phyloP scores from a whole-genome alignment of 2,329 filamentous ascomycete species.

The Leptosphaerulina australis region DNA sequence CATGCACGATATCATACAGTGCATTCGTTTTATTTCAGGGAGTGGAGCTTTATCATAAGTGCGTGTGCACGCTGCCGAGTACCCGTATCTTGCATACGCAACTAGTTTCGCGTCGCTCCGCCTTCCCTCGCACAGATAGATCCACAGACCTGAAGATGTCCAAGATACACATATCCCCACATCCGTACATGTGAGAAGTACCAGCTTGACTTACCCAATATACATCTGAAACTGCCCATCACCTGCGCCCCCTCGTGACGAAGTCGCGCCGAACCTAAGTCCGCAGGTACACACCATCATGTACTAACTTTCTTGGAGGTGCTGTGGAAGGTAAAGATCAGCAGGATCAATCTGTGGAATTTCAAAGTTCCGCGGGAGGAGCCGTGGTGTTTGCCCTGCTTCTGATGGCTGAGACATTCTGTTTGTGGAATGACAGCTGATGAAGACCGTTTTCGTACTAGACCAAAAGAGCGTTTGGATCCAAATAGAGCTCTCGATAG shows the following conservation, averaged over 20 bases:
- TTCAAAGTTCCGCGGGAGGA: slow-evolving; percentile 3
- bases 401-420: slow-evolving; percentile 8
- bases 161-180: slow-evolving; percentile 3
- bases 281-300: slow-evolving; percentile 1
- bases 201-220: neutral
- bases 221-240: slow-evolving; percentile 14
- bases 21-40: neutral
- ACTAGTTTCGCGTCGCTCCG: neutral
- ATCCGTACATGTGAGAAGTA: neutral
- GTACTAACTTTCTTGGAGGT: neutral
- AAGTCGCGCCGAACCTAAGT: neutral
- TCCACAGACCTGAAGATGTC: neutral
- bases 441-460: too few relatives aligned
- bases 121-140: neutral
- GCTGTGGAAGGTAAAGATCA: slow-evolving; percentile 6
- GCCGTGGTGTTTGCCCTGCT: slow-evolving; percentile 8
- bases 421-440: slow-evolving; percentile 7
- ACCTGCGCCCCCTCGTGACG: slow-evolving; percentile 12
- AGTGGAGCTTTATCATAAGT: neutral
- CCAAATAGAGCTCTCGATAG: neutral
- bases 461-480: too few relatives aligned
- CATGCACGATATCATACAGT: neutral
- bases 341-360: slow-evolving; percentile 2
- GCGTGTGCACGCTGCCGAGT: neutral
- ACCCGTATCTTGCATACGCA: neutral